phyloP scores from a whole-genome alignment of 768 basidiomycete genomes.

The Kwoniella sp. region DNA sequence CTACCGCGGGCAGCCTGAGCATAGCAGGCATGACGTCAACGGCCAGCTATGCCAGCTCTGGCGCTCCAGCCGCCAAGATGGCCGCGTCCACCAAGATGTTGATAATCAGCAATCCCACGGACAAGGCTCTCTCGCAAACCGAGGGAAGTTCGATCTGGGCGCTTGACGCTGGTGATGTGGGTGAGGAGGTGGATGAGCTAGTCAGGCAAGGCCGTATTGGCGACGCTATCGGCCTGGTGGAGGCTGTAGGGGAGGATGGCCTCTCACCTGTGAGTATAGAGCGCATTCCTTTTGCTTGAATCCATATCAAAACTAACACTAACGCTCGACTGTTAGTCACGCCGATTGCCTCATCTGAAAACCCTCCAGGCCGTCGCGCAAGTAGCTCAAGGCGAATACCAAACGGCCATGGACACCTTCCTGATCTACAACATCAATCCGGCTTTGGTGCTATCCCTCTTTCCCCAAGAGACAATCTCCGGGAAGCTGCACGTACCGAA shows the following conservation, averaged over 20 bases:
- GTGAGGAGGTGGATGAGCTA: slow-evolving; percentile 78
- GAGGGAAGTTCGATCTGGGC: slow-evolving; percentile 79
- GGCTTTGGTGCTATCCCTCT: slow-evolving; percentile 85
- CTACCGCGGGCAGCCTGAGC: slow-evolving; percentile 29
- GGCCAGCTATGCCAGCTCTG: slow-evolving; percentile 49
- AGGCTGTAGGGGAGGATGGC: slow-evolving; percentile 59
- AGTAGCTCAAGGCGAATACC: slow-evolving; percentile 66
- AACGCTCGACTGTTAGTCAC: slow-evolving; percentile 4
- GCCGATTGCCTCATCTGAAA: slow-evolving; percentile 56
- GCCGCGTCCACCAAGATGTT: slow-evolving; percentile 18
- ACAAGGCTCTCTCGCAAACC: slow-evolving; percentile 60
- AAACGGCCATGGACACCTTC: slow-evolving; percentile 78
- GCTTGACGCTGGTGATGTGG: slow-evolving; percentile 67
- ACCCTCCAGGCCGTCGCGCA: slow-evolving; percentile 73
- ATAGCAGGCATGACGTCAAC: slow-evolving; percentile 34
- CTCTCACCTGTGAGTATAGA: slow-evolving; percentile 26
- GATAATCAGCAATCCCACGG: slow-evolving; percentile 65
- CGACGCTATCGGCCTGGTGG: slow-evolving; percentile 75
- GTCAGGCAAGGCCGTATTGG: slow-evolving; percentile 64
- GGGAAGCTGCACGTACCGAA: slow-evolving; percentile 69
- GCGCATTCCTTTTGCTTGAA: neutral
- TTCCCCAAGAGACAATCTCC: slow-evolving; percentile 67
- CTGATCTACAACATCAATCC: slow-evolving; percentile 85
- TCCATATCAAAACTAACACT: neutral
- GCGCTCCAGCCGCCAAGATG: slow-evolving; percentile 56